Conservation (phyloP, 257 asterid genomes). For the Anisodus tanguticus region DNA sequence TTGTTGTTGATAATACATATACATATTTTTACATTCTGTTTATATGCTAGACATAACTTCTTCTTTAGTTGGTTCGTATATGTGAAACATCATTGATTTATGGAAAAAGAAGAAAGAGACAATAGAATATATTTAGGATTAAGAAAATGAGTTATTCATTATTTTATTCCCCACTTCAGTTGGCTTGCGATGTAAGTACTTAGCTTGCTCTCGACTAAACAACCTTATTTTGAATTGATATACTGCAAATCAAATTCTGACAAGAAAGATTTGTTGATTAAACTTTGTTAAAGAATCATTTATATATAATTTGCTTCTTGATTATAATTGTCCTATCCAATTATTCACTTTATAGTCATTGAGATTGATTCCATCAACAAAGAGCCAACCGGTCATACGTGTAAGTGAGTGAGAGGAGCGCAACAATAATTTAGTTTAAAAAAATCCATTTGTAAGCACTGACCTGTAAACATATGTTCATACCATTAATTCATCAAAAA, state of each 20-base stretch:
- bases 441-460: no score
- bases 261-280: background rate
- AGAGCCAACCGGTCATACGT: no score
- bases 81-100: background rate
- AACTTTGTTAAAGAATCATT: background rate
- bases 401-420: no score
- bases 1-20: no score
- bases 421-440: no score
- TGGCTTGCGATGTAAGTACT: background rate
- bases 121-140: background rate
- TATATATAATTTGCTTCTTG: background rate
- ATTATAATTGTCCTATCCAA: background rate
- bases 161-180: background rate
- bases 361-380: background rate
- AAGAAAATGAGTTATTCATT: background rate
- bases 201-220: background rate
- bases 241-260: background rate
- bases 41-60: no score
- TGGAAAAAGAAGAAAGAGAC: background rate
- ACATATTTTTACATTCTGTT: no score
- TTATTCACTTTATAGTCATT: background rate
- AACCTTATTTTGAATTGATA: background rate
- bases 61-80: no score
- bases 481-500: no score
- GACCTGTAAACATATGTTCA: no score